phyloP scores from a whole-genome alignment of 106 monocot genomes.

The Dendrobium catenatum region DNA sequence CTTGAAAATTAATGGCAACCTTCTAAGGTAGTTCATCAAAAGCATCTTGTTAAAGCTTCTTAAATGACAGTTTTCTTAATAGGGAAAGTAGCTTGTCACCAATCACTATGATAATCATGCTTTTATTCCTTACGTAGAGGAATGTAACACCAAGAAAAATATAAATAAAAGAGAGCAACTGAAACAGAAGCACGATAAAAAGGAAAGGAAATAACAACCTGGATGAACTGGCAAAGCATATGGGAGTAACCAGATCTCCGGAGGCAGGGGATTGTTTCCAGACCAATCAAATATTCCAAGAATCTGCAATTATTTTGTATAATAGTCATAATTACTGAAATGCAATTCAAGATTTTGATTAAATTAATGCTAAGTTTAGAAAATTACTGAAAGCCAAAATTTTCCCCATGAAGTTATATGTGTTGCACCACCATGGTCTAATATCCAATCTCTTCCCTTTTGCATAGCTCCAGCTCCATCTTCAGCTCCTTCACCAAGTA shows the following conservation, averaged over 20 bases:
- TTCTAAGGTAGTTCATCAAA: neutral
- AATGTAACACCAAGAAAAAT: neutral
- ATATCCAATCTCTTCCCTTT: slow-evolving; percentile 67
- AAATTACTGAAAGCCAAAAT: slow-evolving; percentile 72
- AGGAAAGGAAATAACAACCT: slow-evolving; percentile 25
- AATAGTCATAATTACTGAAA: neutral
- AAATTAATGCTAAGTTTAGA: neutral
- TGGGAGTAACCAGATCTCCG: slow-evolving; percentile 85
- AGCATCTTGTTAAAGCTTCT: neutral
- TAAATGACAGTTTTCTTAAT: neutral
- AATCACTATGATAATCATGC: neutral
- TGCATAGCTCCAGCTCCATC: slow-evolving; percentile 68
- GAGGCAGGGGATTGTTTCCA: slow-evolving; percentile 82
- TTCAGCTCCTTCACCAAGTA: slow-evolving; percentile 67
- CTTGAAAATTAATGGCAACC: neutral
- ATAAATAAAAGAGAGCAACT: neutral
- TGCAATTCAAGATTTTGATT: neutral
- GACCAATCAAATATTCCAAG: slow-evolving; percentile 96
- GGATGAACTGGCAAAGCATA: slow-evolving; percentile 84
- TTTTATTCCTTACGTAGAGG: neutral
- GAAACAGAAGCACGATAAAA: neutral
- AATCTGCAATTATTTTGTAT: slow-evolving; percentile 37
- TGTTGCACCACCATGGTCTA: slow-evolving; percentile 73
- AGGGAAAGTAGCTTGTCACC: neutral
- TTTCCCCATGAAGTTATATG: slow-evolving; percentile 79